These are phyloP conservation scores for Microdochium paspali DNA, from an alignment of 2,329 filamentous ascomycete species.

Conservation along the genomic window DNA sequence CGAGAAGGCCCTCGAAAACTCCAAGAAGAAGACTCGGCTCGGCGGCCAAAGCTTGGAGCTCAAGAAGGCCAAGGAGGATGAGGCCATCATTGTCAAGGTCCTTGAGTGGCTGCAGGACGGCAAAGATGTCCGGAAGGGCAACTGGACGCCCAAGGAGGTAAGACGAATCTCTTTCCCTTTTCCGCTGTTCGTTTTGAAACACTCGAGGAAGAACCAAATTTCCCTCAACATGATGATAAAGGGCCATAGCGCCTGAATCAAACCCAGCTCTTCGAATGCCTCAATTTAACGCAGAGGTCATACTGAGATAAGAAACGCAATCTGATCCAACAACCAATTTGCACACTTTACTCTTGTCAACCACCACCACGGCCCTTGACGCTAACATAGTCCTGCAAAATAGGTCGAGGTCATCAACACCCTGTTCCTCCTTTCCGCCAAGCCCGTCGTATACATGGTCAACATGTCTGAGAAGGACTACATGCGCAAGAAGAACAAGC, in stretches of 20 bases:
- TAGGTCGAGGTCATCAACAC: conserved; percentile 98
- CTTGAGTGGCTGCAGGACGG: conserved; percentile 74
- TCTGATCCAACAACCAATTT: conserved; percentile 43
- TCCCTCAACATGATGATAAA: conserved; percentile 86
- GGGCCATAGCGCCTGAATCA: conserved; percentile 85
- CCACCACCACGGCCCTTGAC: not conserved
- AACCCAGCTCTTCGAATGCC: conserved; percentile 99
- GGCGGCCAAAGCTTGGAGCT: conserved; percentile 94
- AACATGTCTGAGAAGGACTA: conserved; percentile 97
- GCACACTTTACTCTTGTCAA: not conserved
- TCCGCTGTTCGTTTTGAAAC: conserved; percentile 5
- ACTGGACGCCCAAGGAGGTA: conserved; percentile 94
- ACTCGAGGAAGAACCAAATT: conserved; percentile 6
- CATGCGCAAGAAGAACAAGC: conserved; percentile 99
- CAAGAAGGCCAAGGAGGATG: conserved; percentile 94
- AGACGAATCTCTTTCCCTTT: conserved; percentile 25
- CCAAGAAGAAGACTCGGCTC: conserved; percentile 89
- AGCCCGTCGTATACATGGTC: conserved; percentile 93
- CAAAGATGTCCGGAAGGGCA: conserved; percentile 87
- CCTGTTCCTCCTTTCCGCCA: conserved; percentile 87
- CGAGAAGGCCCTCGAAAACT: conserved; percentile 85
- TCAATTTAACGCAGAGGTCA: conserved; percentile 68
- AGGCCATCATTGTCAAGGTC: conserved; percentile 87
- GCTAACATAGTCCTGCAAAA: conserved; percentile 4
- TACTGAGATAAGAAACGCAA: conserved; percentile 74